Evolutionary conservation across 345 rosid genomes (phyloP), one percentile per base, ranked within the genome.

Genomic region (Geranium brycei): DNA sequence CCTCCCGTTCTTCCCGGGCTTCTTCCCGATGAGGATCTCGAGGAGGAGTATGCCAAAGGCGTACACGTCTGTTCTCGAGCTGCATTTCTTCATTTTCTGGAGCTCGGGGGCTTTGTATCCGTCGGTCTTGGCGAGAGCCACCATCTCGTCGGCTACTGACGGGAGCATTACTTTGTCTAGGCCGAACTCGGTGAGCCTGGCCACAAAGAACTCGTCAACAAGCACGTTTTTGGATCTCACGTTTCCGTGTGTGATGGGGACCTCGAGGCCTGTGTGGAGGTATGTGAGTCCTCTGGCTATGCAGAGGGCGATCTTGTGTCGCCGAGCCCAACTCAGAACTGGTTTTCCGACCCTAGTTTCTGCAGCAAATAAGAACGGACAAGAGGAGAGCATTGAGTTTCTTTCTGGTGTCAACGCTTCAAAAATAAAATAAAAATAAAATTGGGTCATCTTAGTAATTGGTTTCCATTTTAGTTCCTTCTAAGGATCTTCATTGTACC

Each of bases 51-150:
- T 93, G 12, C 99, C 99, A 57, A 84, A 93, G 5, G 99, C 97
- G 7, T 82, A 93, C 6, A 93, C 97, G 41, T 93, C 99, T 13
- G 96, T 93, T 67, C 99, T 85, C 11, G 91, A 83, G 66, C 80
- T 90, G 76, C 96, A 85, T 62, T 90, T 93, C 86, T 93, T 93
- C 97, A 87, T 89, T 85, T 74, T 86, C 68, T 93, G 97, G 60
- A 93, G 96, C 72, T 93, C 97, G 0, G 97, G 96, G 32, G 99
- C 99, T 69, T 90, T 93, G 77, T 87, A 90, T 7, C 99, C 99
- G 0, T 93, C 97, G 0, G 78, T 66, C 77, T 93, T 93, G 8
- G 97, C 95, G 8, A 84, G 87, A 31, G 91, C 83, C 28, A 93
- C 88, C 16, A 93, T 90, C 78, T 93, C 99, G 60, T 93, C 96